Conservation (phyloP, 78 protist genomes). For the Trichosphaerium sp. region DNA sequence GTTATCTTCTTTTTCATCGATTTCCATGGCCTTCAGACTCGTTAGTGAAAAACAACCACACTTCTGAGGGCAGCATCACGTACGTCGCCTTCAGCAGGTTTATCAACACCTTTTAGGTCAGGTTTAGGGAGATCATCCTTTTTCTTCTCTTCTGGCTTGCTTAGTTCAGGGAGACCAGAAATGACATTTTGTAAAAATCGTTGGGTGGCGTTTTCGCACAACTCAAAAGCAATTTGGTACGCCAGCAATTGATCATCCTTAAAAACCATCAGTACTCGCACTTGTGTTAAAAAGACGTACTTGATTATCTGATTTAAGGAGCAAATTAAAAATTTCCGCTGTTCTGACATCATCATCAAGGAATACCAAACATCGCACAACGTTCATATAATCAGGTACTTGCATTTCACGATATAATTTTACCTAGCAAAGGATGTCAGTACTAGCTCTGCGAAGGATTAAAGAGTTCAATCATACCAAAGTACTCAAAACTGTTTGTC, state of each 20-base stretch:
- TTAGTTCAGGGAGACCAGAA: conserved; percentile 17
- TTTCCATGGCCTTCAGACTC: background rate
- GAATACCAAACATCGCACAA: background rate
- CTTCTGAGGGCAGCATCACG: background rate
- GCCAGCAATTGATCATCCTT: conserved; percentile 55
- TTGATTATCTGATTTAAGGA: background rate
- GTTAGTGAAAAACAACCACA: background rate
- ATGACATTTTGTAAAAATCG: conserved; percentile 39
- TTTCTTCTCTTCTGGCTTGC: too few relatives aligned
- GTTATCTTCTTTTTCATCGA: background rate
- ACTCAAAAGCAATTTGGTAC: conserved; percentile 86
- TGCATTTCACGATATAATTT: conserved; percentile 12
- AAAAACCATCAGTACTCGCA: background rate
- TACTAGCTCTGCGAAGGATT: conserved; percentile 11
- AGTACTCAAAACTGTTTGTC: background rate
- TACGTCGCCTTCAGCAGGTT: background rate
- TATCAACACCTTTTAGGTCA: background rate
- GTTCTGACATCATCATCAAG: conserved; percentile 22
- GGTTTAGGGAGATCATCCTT: too few relatives aligned
- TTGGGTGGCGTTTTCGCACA: conserved; percentile 79
- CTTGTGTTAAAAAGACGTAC: background rate
- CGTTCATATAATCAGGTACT: conserved; percentile 16
- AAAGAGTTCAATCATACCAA: conserved; percentile 9
- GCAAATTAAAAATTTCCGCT: background rate
- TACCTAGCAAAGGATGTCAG: conserved; percentile 18